Evolutionary conservation across 2,329 filamentous ascomycete species (phyloP).

Genomic region (Diplodia sapinea): DNA sequence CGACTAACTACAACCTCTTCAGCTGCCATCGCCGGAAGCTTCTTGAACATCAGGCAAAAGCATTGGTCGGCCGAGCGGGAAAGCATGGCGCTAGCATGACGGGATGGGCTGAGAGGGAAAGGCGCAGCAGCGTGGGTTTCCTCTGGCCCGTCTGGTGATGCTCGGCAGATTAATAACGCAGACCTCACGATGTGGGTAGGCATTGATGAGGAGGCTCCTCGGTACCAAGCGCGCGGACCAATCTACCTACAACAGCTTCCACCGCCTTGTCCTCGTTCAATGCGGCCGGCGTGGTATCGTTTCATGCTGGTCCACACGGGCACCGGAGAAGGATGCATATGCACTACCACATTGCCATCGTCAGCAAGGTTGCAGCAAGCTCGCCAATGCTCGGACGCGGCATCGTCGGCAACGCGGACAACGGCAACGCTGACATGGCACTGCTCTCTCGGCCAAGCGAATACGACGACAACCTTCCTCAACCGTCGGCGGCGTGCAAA

Average conservation of each 20-base stretch:
- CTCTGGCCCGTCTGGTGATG: background rate
- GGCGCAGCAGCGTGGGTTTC: constrained; percentile 2
- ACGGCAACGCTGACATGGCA: background rate
- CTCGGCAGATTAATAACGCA: constrained; percentile 9
- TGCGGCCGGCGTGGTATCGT: background rate
- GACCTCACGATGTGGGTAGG: background rate
- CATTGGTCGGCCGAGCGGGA: background rate
- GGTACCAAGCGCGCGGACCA: constrained; percentile 6
- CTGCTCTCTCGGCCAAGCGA: background rate
- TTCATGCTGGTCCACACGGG: background rate
- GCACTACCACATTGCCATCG: background rate
- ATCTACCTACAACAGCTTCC: constrained; percentile 8
- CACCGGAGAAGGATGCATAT: constrained; percentile 3
- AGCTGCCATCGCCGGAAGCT: background rate
- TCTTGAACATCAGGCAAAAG: background rate
- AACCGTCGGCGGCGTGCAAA: background rate
- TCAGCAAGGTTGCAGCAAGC: constrained; percentile 2
- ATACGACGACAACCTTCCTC: constrained; percentile 21
- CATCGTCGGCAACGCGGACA: background rate
- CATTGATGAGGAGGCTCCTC: background rate
- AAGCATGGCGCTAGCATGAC: background rate
- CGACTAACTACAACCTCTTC: background rate
- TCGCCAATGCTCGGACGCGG: background rate
- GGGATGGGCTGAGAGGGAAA: background rate
- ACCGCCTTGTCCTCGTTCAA: background rate